These are phyloP conservation scores for Amylostereum chailletii DNA, from an alignment of 1,284 basidiomycete species.

Conservation along the genomic window DNA sequence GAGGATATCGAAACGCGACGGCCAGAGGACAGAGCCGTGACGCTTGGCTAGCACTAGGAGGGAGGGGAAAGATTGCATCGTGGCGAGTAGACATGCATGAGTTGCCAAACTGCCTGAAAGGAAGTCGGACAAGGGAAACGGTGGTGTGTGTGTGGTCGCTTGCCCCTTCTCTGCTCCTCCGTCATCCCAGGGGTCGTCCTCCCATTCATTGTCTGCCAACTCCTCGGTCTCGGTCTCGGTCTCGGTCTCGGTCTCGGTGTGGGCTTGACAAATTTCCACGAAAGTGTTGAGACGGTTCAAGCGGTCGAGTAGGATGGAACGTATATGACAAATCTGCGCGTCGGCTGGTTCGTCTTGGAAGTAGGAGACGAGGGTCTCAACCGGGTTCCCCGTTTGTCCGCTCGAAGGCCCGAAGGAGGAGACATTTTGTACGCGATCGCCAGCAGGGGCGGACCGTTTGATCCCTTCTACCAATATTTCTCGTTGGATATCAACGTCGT, in stretches of 20 bases:
- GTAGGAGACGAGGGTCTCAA: slow-evolving; percentile 33
- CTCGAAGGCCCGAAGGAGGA: slow-evolving; percentile 3
- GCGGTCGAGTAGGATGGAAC: slow-evolving; percentile 50
- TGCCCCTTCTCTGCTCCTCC: slow-evolving; percentile 13
- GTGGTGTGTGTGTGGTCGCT: slow-evolving; percentile 21
- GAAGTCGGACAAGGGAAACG: slow-evolving; percentile 56
- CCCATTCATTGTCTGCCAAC: slow-evolving; percentile 50
- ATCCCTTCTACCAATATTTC: slow-evolving; percentile 55
- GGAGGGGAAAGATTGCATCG: slow-evolving; percentile 47
- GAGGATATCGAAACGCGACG: slow-evolving; percentile 61
- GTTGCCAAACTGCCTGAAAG: slow-evolving; percentile 49
- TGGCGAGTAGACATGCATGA: slow-evolving; percentile 59
- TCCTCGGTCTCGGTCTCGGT: slow-evolving; percentile 13
- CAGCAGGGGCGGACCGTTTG: slow-evolving; percentile 40
- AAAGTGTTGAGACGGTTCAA: slow-evolving; percentile 63
- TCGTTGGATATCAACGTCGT: slow-evolving; percentile 46
- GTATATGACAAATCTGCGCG: slow-evolving; percentile 54
- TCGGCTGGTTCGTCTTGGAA: slow-evolving; percentile 47
- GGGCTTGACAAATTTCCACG: slow-evolving; percentile 42
- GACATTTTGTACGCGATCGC: slow-evolving; percentile 37
- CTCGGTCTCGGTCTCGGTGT: slow-evolving; percentile 18
- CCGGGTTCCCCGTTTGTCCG: neutral
- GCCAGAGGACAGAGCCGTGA: slow-evolving; percentile 54
- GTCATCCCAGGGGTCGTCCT: slow-evolving; percentile 79
- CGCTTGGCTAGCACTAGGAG: slow-evolving; percentile 50